Evolutionary conservation across 805 yeast genomes (phyloP), one percentile per base, ranked within the genome.

Genomic region (Candida sphagnicola): DNA sequence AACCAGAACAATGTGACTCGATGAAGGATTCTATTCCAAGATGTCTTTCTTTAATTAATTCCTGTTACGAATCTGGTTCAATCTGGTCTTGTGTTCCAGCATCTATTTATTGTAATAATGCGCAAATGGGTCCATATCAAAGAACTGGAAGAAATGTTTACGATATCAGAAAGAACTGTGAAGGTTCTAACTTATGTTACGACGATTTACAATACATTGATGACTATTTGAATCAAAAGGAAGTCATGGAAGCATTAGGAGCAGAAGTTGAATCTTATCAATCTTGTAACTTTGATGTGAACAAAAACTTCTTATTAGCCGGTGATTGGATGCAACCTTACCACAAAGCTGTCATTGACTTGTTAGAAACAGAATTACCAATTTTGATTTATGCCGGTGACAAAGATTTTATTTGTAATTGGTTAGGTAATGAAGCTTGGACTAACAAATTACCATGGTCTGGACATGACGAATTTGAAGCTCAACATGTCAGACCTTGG

Each of bases 301-400:
- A 80, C 72, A 75, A 82, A 58, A 82, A 85, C 72, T 91, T 91
- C 63, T 54, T 84, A 47, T 77, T 87, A 50, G 79, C 86, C 15
- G 96, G 96, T 46, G 99, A 91, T 66, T 85, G 91, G 84, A 80
- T 85, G 82, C 82, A 82, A 61, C 96, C 96, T 18, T 88, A 81
- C 57, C 61, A 59, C 53, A 61, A 56, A 55, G 57, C 59, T 29
- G 87, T 91, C 28, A 70, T 81, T 17, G 77, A 77, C 33, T 65
- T 89, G 45, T 72, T 88, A 50, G 82, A 85, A 52, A 61, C 72
- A 41, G 82, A 77, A 18, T 55, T 87, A 34, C 95, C 96, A 14
- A 90, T 88, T 4, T 74, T 89, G 53, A 77, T 87, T 44, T 89
- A 88, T 51, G 96, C 96, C n/a, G 96, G 96, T 55, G 95, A 88